These are phyloP conservation scores for Saccharomycopsis malanga DNA, from an alignment of 805 yeast species.

Conservation along the genomic window DNA sequence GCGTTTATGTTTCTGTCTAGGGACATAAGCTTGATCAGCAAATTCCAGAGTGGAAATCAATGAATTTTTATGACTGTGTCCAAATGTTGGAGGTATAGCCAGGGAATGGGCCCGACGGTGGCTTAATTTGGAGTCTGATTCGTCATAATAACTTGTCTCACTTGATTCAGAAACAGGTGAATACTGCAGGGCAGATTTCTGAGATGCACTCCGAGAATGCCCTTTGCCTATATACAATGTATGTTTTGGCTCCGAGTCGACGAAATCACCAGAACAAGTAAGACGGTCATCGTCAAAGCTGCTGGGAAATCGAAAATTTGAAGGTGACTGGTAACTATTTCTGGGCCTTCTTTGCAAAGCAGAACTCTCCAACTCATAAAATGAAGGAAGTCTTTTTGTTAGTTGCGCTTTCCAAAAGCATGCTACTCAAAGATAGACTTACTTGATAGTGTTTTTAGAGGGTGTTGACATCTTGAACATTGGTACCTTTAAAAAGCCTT, in stretches of 20 bases:
- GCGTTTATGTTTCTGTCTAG: not conserved
- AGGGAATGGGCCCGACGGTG: not conserved
- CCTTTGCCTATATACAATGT: not conserved
- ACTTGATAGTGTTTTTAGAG: not conserved
- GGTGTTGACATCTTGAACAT: not conserved
- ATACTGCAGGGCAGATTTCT: not conserved
- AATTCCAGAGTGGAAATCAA: not conserved
- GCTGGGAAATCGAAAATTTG: not conserved
- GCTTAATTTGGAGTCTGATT: not conserved
- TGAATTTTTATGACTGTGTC: not conserved
- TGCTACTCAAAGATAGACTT: not conserved
- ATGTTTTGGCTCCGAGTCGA: too few relatives aligned
- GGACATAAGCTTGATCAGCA: too few relatives aligned
- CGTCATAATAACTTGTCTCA: not conserved
- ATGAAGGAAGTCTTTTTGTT: conserved; percentile 22
- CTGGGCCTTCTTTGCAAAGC: not conserved
- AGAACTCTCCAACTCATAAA: conserved; percentile 17
- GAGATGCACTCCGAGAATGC: not conserved
- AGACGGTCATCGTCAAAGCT: not conserved
- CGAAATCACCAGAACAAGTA: too few relatives aligned
- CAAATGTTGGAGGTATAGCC: not conserved
- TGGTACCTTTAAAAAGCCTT: too few relatives aligned
- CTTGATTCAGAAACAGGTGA: not conserved
- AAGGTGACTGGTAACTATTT: not conserved
- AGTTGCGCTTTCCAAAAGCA: conserved; percentile 1